Conservation (phyloP, 2,329 filamentous ascomycete species). For the Lecanosticta acicola region DNA sequence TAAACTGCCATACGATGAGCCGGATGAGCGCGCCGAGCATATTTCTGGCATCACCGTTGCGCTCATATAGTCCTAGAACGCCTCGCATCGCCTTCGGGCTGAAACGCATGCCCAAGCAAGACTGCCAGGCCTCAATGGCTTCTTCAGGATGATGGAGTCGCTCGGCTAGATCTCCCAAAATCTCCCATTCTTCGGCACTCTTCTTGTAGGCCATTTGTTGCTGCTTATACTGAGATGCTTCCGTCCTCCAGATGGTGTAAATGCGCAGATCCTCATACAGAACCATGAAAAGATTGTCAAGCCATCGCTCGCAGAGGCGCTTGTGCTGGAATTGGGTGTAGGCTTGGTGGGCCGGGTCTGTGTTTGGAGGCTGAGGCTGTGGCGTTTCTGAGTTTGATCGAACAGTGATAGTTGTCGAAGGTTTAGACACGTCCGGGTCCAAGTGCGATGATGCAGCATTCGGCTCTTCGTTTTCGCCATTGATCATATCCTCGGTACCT, state of each 20-base stretch:
- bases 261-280: conserved; percentile 95
- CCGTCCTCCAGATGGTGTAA: conserved; percentile 98
- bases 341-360: conserved; percentile 60
- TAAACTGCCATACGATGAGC: conserved; percentile 94
- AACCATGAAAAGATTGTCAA: conserved; percentile 99
- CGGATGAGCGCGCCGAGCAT: conserved; percentile 81
- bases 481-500: conserved; percentile 31
- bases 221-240: conserved; percentile 90
- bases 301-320: conserved; percentile 91
- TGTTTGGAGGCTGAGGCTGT: conserved; percentile 29
- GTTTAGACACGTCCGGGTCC: conserved; percentile 33
- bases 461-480: conserved; percentile 26
- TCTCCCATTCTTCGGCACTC: conserved; percentile 96
- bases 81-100: conserved; percentile 88
- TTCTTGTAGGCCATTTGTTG: conserved; percentile 96
- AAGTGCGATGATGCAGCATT: conserved; percentile 27
- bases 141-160: conserved; percentile 88
- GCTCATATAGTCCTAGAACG: conserved; percentile 73
- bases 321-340: conserved; percentile 95
- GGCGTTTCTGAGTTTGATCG: conserved; percentile 29
- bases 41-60: conserved; percentile 70
- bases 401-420: conserved; percentile 30
- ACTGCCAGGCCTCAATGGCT: conserved; percentile 85
- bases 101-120: conserved; percentile 81
- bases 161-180: conserved; percentile 85